Base-by-base conservation (phyloP, 768 basidiomycete genomes). In the Leccinum longicurvipes region DNA sequence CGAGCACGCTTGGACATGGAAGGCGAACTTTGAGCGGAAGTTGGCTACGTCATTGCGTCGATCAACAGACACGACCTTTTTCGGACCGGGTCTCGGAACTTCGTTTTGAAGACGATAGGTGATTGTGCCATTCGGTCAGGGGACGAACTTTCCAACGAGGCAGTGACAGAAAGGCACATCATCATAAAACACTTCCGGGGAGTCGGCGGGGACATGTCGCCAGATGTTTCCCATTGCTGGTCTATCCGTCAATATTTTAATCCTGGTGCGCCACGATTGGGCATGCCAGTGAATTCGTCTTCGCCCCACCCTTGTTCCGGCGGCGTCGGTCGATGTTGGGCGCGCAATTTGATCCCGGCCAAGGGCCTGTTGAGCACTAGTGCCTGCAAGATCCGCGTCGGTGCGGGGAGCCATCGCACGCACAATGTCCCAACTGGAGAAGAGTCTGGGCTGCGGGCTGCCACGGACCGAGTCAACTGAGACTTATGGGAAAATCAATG, bases 41-140 rank as follows among this genome's bases (percentile, higher is more conserved):
- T 68, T n/a, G 39, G 19, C 39, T 41, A 67, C 66, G 66, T 67
- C 66, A 67, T 15, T 11, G 46, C 58, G 66, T 69, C 66, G 66
- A 67, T 67, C 66, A 60, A 34, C 57, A 14, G 25, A 19, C 6
- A 4, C 14, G 41, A 32, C 65, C 67, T 57, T 66, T 65, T 68
- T 59, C 29, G 66, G 61, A 63, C 32, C 23, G 42, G 23, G 41
- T 29, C 47, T n/a, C 47, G 6, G 19, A 50, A 28, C 44, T 47
- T 39, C 9, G 2, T 10, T 41, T 11, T 39, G 39, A 36, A n/a
- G 17, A 36, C 36, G 39, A 19, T 11, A 19, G 31, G 14, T 12
- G 31, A 31, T 31, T 31, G 31, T 11, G 39, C 39, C n/a, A 41
- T 41, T 41, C 19, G 39, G 39, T 41, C 39, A 41, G 39, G 39